Evolutionary conservation across 164 flowering plant species (phyloP).

Genomic region (Annona cherimola): DNA sequence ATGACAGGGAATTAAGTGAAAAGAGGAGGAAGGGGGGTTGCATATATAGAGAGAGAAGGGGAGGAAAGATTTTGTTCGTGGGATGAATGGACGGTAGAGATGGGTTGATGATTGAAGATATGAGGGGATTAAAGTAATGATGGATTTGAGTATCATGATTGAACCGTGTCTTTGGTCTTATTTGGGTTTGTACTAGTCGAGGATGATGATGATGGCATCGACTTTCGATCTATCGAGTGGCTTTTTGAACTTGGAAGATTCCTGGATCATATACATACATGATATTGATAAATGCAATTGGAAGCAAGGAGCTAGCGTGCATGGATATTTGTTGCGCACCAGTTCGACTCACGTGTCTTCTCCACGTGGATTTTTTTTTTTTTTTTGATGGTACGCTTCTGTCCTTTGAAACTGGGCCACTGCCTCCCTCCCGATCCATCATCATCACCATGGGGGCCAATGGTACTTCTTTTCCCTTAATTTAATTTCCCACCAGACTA

Average conservation of each 20-base stretch:
- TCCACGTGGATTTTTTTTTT: not conserved
- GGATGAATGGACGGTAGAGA: not conserved
- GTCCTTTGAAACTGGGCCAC: not conserved
- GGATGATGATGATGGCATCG: slow-evolving; percentile 3
- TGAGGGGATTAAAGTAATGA: not conserved
- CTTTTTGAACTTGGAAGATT: not conserved
- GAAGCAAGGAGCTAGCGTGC: not conserved
- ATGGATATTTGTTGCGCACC: not conserved
- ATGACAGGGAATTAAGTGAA: not conserved
- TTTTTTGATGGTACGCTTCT: not conserved
- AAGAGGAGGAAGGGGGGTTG: no score
- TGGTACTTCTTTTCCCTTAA: no score
- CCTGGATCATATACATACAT: not conserved
- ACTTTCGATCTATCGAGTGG: not conserved
- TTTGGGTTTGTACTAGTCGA: not conserved
- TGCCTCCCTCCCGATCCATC: not conserved
- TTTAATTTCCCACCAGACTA: no score
- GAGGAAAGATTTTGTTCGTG: not conserved
- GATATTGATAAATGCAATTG: no score
- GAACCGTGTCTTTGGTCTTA: not conserved
- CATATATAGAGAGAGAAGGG: slow-evolving; percentile 1
- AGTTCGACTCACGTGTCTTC: not conserved
- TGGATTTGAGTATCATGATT: not conserved
- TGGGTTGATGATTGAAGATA: not conserved
- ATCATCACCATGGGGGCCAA: no score